Conservation (phyloP, 2,329 filamentous ascomycete species). For the Alternaria metachromatica region DNA sequence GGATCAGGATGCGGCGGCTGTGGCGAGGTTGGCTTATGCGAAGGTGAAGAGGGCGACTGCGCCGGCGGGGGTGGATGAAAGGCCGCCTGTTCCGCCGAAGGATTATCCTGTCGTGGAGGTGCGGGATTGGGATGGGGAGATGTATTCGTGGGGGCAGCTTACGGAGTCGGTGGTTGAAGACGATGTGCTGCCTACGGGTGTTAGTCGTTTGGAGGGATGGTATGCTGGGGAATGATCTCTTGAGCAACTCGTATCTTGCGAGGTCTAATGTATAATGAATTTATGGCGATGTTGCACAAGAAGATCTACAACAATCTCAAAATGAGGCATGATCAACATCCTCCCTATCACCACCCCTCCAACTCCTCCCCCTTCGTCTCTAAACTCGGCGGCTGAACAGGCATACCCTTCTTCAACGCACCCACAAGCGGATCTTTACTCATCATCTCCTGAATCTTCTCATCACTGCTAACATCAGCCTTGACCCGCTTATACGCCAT, state of each 20-base stretch:
- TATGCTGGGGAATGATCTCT: neutral
- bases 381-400: slow-evolving; percentile 37
- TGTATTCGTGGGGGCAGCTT: neutral
- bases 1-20: slow-evolving; percentile 18
- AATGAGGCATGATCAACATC: neutral
- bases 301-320: neutral
- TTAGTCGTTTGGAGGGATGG: neutral
- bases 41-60: slow-evolving; percentile 18
- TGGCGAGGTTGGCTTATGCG: slow-evolving; percentile 33
- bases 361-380: slow-evolving; percentile 33
- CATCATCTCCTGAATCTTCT: slow-evolving; percentile 32
- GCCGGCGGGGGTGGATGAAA: neutral
- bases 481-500: slow-evolving; percentile 38
- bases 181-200: neutral
- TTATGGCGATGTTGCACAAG: rapidly evolving
- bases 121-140: neutral
- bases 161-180: neutral
- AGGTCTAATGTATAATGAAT: neutral
- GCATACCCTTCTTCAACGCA: slow-evolving; percentile 42
- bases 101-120: slow-evolving; percentile 1
- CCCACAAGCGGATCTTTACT: slow-evolving; percentile 35
- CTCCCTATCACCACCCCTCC: slow-evolving; percentile 32
- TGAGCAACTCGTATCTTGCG: neutral
- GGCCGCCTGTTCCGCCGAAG: slow-evolving; percentile 21
- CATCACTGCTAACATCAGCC: slow-evolving; percentile 32